phyloP scores from a whole-genome alignment of 2,329 filamentous ascomycete genomes.

The Epichloe brachyelytri region DNA sequence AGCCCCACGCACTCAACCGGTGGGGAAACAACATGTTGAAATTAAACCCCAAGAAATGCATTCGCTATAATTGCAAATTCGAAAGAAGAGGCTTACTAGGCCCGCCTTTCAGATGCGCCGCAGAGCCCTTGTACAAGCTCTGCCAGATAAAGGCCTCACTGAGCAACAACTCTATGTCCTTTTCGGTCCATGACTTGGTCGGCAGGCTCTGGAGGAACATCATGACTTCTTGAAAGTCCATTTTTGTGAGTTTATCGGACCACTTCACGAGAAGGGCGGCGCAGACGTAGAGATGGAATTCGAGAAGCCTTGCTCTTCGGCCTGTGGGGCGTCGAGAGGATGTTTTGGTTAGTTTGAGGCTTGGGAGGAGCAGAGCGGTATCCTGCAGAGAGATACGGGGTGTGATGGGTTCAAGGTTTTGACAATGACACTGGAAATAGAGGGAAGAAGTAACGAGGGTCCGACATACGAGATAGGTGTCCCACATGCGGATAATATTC shows the following conservation, averaged over 20 bases:
- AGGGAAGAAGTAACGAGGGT: not conserved
- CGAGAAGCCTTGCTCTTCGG: conserved; percentile 95
- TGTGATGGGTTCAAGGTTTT: not conserved
- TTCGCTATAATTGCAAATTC: conserved; percentile 22
- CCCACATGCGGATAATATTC: conserved; percentile 98
- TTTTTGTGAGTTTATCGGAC: conserved; percentile 86
- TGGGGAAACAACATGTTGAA: not conserved
- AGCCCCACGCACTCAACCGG: not conserved
- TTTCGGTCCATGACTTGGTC: conserved; percentile 90
- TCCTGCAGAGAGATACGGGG: not conserved
- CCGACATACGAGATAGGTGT: conserved; percentile 79
- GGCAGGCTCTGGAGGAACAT: conserved; percentile 97
- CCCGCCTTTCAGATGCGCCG: conserved; percentile 65
- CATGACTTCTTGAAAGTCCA: conserved; percentile 98
- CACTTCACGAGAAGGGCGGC: conserved; percentile 97
- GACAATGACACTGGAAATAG: not conserved
- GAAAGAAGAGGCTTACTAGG: conserved; percentile 22
- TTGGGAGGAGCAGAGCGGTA: not conserved
- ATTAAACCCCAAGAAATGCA: too few relatives aligned
- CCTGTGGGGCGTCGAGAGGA: conserved; percentile 36
- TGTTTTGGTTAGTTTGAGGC: not conserved
- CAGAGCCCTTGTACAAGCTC: conserved; percentile 86
- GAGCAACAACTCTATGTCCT: conserved; percentile 89
- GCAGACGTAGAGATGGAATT: conserved; percentile 97
- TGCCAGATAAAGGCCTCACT: conserved; percentile 99